Evolutionary conservation across 164 flowering plant genomes (phyloP).

Genomic region (Berberis thunbergii): DNA sequence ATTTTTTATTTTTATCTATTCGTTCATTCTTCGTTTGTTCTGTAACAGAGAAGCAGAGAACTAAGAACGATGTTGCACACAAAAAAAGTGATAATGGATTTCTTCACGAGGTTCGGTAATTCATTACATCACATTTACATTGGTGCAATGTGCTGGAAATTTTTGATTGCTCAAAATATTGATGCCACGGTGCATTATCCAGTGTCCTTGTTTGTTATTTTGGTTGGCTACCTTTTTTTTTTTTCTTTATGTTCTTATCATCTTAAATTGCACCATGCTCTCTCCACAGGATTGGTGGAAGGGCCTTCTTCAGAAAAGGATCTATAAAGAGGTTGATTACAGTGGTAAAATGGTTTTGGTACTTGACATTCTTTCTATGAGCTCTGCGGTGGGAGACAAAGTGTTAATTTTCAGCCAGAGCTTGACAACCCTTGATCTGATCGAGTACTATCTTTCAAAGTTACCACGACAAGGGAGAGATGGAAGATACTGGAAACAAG

Average conservation of each 20-base stretch:
- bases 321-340: constrained; percentile 52
- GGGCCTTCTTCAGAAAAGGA: constrained; percentile 56
- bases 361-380: constrained; percentile 71
- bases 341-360: constrained; percentile 97
- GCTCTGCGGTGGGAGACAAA: constrained; percentile 75
- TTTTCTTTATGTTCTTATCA: too few species aligned
- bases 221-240: not conserved
- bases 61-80: constrained; percentile 22
- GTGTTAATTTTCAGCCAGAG: constrained; percentile 93
- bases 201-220: not conserved
- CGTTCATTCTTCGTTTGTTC: too few species aligned
- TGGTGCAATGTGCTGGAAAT: not conserved
- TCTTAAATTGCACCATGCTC: not conserved
- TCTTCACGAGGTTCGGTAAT: constrained; percentile 47
- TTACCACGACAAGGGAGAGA: constrained; percentile 46
- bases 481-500: constrained; percentile 79
- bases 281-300: constrained; percentile 82
- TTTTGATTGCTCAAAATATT: not conserved
- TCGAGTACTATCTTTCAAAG: constrained; percentile 72
- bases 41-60: constrained; percentile 46
- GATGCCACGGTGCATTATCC: not conserved
- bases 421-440: constrained; percentile 82
- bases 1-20: too few species aligned
- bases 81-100: constrained; percentile 44
- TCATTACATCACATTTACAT: not conserved